Evolutionary conservation across 768 basidiomycete species (phyloP), one percentile per base, ranked within the genome.

Genomic region (Pholiota microspora): DNA sequence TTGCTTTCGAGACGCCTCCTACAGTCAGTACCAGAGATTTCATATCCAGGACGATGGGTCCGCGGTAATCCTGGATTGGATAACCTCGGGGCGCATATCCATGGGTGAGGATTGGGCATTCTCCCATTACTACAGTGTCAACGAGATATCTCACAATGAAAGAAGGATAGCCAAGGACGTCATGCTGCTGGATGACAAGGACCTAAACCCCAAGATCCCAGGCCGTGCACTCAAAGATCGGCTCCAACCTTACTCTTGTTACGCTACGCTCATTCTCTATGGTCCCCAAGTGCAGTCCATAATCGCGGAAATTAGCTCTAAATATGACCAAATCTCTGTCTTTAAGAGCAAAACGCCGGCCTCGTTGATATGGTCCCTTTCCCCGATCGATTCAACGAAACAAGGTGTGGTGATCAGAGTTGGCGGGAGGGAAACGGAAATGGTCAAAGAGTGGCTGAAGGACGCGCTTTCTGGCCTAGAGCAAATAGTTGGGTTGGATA

Each of bases 81-180:
- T 93, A 54, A 97, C 94, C 0, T 89, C 91, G 2, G 96, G 96
- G 9, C 82, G 96, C 31, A 85, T 83, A 66, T 79, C 85, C 7
- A 76, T 84, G 23, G 89, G 90, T 27, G 96, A 98, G 65, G 86
- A 91, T 49, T 98, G 96, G 96, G 84, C 69, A 2, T 95, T 98
- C 67, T 82, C 88, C 47, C 76, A 81, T 55, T 98, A 96, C 67
- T 82, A 86, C 66, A 94, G 90, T 62, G 70, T 81, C 51, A 98
- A 98, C 68, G 93, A 96, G 68, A 73, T 98, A 10, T 82, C 81
- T 64, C 67, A 90, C 9, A 82, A 78, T 7, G 85, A 80, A 1
- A 76, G 73, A 60, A 78, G 86, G 53, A 69, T 94, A 28, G 88
- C 84, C 47, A 84, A 85, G 62, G 96, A 98, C 62, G 80, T 84